Percentiles rank a stretch among this genome's conserved stretches.
Evolutionary conservation across 2,329 filamentous ascomycete species (phyloP).

Genomic region (Botryotinia calthae): DNA sequence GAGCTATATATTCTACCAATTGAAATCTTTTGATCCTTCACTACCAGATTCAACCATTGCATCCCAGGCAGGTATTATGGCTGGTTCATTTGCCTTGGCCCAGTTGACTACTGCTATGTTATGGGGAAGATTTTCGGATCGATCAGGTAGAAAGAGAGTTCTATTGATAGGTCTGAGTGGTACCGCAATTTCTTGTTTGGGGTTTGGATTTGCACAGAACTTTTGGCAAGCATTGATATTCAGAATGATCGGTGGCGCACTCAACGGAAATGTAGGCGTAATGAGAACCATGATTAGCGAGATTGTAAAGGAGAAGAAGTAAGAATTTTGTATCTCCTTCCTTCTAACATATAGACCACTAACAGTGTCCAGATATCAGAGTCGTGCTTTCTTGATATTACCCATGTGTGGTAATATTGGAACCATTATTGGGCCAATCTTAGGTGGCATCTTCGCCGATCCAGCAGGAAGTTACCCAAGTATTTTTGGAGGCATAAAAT

Average conservation of each 20-base stretch:
- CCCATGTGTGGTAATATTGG: constrained; percentile 67
- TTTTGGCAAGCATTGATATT: constrained; percentile 60
- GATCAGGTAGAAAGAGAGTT: constrained; percentile 56
- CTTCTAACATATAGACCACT: not conserved
- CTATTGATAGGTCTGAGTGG: constrained; percentile 64
- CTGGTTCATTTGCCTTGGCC: constrained; percentile 63
- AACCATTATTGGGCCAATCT: constrained; percentile 44
- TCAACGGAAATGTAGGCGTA: constrained; percentile 73
- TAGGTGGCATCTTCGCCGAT: constrained; percentile 47
- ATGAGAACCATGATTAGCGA: constrained; percentile 74
- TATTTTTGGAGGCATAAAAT: constrained; percentile 42
- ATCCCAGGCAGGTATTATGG: constrained; percentile 65
- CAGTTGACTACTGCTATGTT: constrained; percentile 68
- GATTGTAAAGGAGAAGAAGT: constrained; percentile 68
- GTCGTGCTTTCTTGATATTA: constrained; percentile 45
- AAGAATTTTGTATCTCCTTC: not conserved
- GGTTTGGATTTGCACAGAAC: constrained; percentile 65
- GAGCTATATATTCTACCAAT: constrained; percentile 71
- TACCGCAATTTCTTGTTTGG: constrained; percentile 61
- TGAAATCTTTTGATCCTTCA: constrained; percentile 57
- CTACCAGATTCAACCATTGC: constrained; percentile 51
- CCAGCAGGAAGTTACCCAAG: constrained; percentile 43
- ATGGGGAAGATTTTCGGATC: constrained; percentile 64
- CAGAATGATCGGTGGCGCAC: constrained; percentile 58
- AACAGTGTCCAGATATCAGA: constrained; percentile 38